Percentiles rank a stretch among this genome's conserved stretches.
phyloP scores from a whole-genome alignment of 306 rosid genomes.

The Dicorynia guianensis region DNA sequence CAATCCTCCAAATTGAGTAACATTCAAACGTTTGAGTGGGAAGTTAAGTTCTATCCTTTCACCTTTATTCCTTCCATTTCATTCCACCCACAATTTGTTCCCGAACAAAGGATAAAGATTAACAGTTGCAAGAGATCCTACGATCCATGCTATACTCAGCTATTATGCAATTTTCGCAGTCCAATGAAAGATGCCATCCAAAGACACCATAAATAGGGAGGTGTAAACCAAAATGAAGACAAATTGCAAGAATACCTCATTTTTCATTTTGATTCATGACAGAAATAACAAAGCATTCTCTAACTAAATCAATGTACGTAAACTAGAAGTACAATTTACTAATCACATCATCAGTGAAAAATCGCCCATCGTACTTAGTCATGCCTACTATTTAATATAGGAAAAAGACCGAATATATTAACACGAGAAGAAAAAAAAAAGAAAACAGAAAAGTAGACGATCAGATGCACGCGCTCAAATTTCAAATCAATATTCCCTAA shows the following conservation, averaged over 20 bases:
- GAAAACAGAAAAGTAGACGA: no score
- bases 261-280: not conserved
- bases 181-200: not conserved
- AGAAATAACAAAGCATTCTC: not conserved
- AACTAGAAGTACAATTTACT: not conserved
- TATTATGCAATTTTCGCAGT: not conserved
- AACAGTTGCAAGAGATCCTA: not conserved
- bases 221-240: not conserved
- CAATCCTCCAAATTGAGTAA: no score
- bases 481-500: not conserved
- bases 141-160: not conserved
- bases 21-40: no score
- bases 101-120: no score
- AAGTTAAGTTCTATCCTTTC: no score
- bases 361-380: no score
- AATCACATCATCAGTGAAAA: no score
- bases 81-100: no score
- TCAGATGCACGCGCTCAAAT: not conserved
- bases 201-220: not conserved
- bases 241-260: not conserved
- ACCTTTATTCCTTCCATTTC: no score
- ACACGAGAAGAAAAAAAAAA: not conserved
- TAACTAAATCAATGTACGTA: constrained; percentile 14
- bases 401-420: not conserved
- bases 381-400: not conserved